Conservation (phyloP, 2,329 filamentous ascomycete species). For the Phaeosphaeriaceae sp. region DNA sequence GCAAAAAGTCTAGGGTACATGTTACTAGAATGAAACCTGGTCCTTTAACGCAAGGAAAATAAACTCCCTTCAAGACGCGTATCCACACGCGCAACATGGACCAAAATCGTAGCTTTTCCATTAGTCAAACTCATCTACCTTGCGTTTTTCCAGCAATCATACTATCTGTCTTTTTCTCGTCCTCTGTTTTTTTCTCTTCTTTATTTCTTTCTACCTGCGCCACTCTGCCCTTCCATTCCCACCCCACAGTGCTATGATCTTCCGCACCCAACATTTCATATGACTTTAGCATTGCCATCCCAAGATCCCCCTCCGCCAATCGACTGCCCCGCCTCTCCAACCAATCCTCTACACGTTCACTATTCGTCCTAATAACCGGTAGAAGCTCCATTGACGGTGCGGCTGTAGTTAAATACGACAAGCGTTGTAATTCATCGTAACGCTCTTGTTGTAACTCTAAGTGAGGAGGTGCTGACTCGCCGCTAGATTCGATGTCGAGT, state of each 20-base stretch:
- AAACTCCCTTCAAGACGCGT: background rate
- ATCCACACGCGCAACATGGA: background rate
- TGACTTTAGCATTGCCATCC: slow-evolving; percentile 2
- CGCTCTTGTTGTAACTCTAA: slow-evolving; percentile 11
- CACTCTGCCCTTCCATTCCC: slow-evolving; percentile 6
- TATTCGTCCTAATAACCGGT: slow-evolving; percentile 16
- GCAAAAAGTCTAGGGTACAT: too few species aligned
- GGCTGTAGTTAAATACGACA: slow-evolving; percentile 4
- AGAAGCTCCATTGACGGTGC: slow-evolving; percentile 16
- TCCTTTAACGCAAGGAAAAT: too few species aligned
- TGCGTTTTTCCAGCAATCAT: background rate
- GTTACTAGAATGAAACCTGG: too few species aligned
- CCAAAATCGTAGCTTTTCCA: background rate
- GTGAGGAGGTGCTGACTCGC: slow-evolving; percentile 5
- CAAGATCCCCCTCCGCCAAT: slow-evolving; percentile 8
- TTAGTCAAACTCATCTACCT: background rate
- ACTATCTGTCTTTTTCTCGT: background rate
- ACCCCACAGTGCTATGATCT: slow-evolving; percentile 7
- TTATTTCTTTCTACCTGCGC: background rate
- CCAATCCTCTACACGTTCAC: slow-evolving; percentile 25
- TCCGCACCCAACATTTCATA: slow-evolving; percentile 1
- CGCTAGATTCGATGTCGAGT: slow-evolving; percentile 4
- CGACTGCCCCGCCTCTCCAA: slow-evolving; percentile 16
- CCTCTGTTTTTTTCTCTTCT: background rate
- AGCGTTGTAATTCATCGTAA: slow-evolving; percentile 10